Evolutionary conservation across 805 yeast genomes (phyloP), one percentile per base, ranked within the genome.

Genomic region (Candida silvicultrix): DNA sequence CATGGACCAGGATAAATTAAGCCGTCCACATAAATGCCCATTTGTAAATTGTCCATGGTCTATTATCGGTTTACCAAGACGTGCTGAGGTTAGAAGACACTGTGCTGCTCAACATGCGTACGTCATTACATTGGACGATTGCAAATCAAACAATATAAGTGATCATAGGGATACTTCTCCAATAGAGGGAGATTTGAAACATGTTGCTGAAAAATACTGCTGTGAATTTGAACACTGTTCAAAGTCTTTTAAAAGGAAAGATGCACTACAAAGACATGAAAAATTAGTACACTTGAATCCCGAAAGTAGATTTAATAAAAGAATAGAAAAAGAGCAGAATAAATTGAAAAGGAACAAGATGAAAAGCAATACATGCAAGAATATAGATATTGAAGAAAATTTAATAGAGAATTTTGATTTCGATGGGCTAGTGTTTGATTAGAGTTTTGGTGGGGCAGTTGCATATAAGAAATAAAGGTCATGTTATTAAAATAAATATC

Each of bases 261-360:
- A 80, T 56, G 74, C 83, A 1, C 66, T 73, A 46, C 69, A 66
- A 38, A 67, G 85, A 51, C 86, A 80, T 53, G 66, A 66, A 25
- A 69, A 69, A 42, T 63, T 78, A 48, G 81, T 77, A 14, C 83
- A 79, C 55, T 54, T 62, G 20, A 70, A 71, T 43, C 53, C 54
- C 7, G 54, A 60, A 5, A 68, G 74, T 19, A 51, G 76, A 19
- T 72, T 71, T 55, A 73, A 72, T 51, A 68, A 55, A 48, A 55
- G 70, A 32, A 42, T 66, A 40, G 42, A 50, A 7, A 59, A 54
- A 14, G 11, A 16, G 8, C 19, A 37, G 15, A 21, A 20, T 16
- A 18, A 16, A 18, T 18, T 12, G 11, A 34, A 34, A 5, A 34
- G 18, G 11, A 16, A 34, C 2, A 16, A 34, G 21, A 34, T n/a